Conservation (phyloP, 352 stramenopile species). For the Globisporangium cylindrosporum region DNA sequence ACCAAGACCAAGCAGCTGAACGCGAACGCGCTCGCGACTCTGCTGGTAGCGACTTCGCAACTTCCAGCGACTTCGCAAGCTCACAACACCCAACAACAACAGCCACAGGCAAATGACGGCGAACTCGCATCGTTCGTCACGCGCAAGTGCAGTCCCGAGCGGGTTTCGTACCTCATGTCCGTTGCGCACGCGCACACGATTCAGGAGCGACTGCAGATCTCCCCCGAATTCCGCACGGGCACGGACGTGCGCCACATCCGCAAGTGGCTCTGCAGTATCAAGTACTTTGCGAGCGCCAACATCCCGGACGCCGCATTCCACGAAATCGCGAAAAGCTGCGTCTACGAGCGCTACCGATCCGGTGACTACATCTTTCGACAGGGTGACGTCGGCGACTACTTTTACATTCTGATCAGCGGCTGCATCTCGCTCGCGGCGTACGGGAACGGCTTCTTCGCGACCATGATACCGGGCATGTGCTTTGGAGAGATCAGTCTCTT, state of each 20-base stretch:
- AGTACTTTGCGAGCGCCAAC: constrained; percentile 59
- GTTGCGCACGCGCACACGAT: constrained; percentile 34
- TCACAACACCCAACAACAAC: neutral
- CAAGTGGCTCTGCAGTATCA: constrained; percentile 60
- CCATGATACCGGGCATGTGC: constrained; percentile 55
- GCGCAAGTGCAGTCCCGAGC: constrained; percentile 35
- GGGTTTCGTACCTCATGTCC: constrained; percentile 31
- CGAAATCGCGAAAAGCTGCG: constrained; percentile 48
- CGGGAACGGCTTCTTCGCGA: constrained; percentile 65
- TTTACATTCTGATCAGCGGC: constrained; percentile 72
- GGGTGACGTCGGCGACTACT: constrained; percentile 60
- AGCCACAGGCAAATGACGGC: neutral
- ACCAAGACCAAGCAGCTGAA: neutral
- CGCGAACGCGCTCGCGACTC: neutral
- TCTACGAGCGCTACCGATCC: constrained; percentile 35
- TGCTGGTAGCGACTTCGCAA: neutral
- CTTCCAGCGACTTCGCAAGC: neutral
- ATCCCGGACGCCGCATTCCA: constrained; percentile 50
- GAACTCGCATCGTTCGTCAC: constrained; percentile 34
- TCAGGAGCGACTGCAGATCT: constrained; percentile 34
- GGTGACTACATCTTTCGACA: constrained; percentile 74
- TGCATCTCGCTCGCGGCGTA: constrained; percentile 62
- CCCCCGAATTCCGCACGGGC: constrained; percentile 31
- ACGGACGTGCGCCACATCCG: constrained; percentile 56
- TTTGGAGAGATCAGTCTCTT: constrained; percentile 79